Base-by-base conservation (phyloP, 2,329 filamentous ascomycete genomes). In the Teratosphaeria nubilosa region DNA sequence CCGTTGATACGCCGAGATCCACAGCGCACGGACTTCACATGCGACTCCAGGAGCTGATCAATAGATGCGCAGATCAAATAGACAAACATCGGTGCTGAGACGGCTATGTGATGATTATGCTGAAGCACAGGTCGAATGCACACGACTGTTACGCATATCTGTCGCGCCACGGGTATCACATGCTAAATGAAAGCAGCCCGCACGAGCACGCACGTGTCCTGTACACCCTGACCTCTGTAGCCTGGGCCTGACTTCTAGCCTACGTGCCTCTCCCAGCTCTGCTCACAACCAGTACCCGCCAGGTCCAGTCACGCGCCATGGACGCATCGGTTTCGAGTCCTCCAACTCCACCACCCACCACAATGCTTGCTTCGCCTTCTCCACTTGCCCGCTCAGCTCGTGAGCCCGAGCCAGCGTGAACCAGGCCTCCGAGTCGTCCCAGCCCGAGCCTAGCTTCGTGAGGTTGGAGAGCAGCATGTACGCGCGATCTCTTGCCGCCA, bases 261-360 rank as follows among this genome's bases (percentile, higher is more conserved):
- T 30, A 30, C 27, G 27, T 30, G 27, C 27, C 27, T 30, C 53
- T 16, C 20, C 10, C 14, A 24, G 32, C n/a, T 22, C 30, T 27
- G 14, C 30, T 34, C 53, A 32, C 30, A 54, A 14, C 53, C 53
- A 32, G 62, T 68, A 67, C 34, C 66, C 67, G 30, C 65, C 67
- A 13, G 64, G 61, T 3, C 55, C 56, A 14, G 64, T 80, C 64
- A 82, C 85, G 31, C 78, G 81, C 94, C 92, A 97, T 59, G 83
- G 81, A 58, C 94, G 83, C 53, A 96, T 82, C 0, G 87, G 90
- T 63, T 83, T 84, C 7, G 84, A 85, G 70, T 99, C 92, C 71
- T 97, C 94, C 31, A 99, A 78, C 74, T 96, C 91, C 13, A 99
- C 88, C 66, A 91, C 95, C 91, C 92, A 97, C 94, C 94, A 97